Conservation (phyloP, 2,329 filamentous ascomycete genomes). For the Aspergillus pseudoviridinutans region DNA sequence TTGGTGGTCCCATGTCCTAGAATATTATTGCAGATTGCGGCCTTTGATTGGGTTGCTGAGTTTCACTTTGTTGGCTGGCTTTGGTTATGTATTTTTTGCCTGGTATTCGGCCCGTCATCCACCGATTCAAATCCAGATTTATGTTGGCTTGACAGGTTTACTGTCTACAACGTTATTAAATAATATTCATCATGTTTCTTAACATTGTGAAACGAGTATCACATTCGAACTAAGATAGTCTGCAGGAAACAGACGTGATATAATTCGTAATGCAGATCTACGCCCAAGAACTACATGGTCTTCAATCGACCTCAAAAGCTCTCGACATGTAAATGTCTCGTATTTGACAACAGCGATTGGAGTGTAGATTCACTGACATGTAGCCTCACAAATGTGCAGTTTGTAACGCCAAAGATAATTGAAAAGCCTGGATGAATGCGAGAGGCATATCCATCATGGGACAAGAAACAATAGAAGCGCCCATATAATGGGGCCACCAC, state of each 20-base stretch:
- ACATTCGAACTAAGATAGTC: background rate
- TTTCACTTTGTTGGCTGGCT: background rate
- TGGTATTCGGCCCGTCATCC: background rate
- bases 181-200: background rate
- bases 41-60: background rate
- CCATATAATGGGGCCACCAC: background rate
- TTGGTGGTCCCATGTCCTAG: slow-evolving; percentile 9
- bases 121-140: background rate
- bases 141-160: too few relatives aligned
- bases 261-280: background rate
- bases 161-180: background rate
- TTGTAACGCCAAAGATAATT: background rate
- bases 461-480: background rate
- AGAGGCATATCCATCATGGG: background rate
- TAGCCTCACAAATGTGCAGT: background rate
- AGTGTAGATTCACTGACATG: background rate
- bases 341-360: background rate
- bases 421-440: background rate
- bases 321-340: background rate
- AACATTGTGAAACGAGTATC: background rate
- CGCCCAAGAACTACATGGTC: background rate
- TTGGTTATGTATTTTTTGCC: background rate
- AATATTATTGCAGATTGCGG: background rate
- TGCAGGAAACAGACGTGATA: background rate
- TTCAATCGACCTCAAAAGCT: background rate